These are phyloP conservation scores for Lumnitzera racemosa DNA, from an alignment of 345 rosid species.

Conservation along the genomic window DNA sequence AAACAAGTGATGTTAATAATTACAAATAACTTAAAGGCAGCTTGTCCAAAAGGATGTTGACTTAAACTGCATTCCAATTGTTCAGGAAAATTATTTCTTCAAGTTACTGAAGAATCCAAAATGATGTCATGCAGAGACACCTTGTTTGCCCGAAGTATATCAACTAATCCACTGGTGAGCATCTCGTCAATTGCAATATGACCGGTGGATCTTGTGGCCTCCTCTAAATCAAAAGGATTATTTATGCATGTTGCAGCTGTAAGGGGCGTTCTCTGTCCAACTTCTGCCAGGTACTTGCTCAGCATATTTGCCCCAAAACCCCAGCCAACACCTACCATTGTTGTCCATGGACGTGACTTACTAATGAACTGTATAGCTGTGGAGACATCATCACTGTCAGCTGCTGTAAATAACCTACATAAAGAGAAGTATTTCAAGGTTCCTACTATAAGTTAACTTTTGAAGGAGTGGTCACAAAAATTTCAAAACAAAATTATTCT, in stretches of 20 bases:
- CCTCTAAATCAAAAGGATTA: slow-evolving; percentile 91
- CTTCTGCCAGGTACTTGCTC: slow-evolving; percentile 85
- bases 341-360: slow-evolving; percentile 88
- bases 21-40: background rate
- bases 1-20: background rate
- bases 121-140: slow-evolving; percentile 25
- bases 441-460: slow-evolving; percentile 23
- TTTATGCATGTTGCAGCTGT: slow-evolving; percentile 84
- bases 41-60: background rate
- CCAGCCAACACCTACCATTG: slow-evolving; percentile 77
- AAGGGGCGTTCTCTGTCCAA: slow-evolving; percentile 75
- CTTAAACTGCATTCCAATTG: background rate
- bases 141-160: slow-evolving; percentile 78
- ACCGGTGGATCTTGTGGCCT: slow-evolving; percentile 56
- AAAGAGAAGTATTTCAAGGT: slow-evolving; percentile 23
- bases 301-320: slow-evolving; percentile 93
- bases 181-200: slow-evolving; percentile 40
- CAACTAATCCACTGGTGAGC: slow-evolving; percentile 64
- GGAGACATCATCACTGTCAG: slow-evolving; percentile 91
- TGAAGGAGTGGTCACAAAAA: slow-evolving; percentile 1
- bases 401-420: slow-evolving; percentile 96
- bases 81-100: too few species aligned
- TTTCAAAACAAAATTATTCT: background rate
- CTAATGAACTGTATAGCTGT: slow-evolving; percentile 62
- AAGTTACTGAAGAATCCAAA: slow-evolving; percentile 1